These are phyloP conservation scores for Saturnispora dispora DNA, from an alignment of 805 yeast species.

Conservation along the genomic window DNA sequence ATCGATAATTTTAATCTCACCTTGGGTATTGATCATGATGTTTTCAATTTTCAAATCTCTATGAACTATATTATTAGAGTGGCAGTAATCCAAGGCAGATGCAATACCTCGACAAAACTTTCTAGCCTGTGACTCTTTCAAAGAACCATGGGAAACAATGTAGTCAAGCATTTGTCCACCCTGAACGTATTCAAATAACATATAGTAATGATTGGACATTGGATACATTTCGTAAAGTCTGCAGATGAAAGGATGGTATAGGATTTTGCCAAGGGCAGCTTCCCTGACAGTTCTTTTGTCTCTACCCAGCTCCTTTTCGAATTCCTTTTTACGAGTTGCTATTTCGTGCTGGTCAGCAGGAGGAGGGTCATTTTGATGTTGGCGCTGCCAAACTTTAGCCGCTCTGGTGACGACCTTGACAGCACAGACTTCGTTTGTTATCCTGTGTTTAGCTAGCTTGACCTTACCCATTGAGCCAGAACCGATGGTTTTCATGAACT, in stretches of 20 bases:
- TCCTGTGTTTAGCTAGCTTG: constrained; percentile 78
- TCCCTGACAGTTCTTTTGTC: constrained; percentile 91
- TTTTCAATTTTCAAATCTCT: constrained; percentile 95
- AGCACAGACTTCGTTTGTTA: constrained; percentile 78
- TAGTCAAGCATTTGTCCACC: constrained; percentile 98
- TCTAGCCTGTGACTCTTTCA: constrained; percentile 89
- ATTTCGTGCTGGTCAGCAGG: constrained; percentile 50
- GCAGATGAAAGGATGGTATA: constrained; percentile 89
- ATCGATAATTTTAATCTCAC: constrained; percentile 92
- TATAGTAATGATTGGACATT: constrained; percentile 94
- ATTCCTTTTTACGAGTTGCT: constrained; percentile 55
- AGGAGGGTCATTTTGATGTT: constrained; percentile 61
- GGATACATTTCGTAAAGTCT: constrained; percentile 87
- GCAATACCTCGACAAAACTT: constrained; percentile 93
- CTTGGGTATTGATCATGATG: constrained; percentile 86
- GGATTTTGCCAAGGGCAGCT: constrained; percentile 83
- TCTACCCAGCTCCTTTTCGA: constrained; percentile 76
- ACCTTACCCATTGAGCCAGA: constrained; percentile 99
- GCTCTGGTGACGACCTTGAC: constrained; percentile 92
- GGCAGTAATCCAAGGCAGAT: constrained; percentile 88
- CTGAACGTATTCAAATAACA: constrained; percentile 92
- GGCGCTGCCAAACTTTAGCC: constrained; percentile 62
- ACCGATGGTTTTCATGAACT: constrained; percentile 87
- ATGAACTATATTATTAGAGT: constrained; percentile 89
- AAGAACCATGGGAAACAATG: constrained; percentile 90